Evolutionary conservation across 768 basidiomycete species (phyloP), one percentile per base, ranked within the genome.

Genomic region (Psilocybe azurescens): DNA sequence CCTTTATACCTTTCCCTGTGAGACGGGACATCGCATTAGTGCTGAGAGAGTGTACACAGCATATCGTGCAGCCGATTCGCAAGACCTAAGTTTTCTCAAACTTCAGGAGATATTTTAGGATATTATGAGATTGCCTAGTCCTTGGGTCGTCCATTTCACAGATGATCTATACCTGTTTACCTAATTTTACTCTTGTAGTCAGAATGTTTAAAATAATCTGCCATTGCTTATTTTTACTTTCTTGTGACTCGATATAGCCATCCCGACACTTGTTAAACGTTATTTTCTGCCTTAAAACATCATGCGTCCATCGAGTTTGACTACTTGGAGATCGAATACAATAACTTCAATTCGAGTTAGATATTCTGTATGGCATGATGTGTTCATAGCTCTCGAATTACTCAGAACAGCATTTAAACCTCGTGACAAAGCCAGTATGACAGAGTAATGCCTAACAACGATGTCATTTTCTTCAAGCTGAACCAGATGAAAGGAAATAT

Each of bases 1-100:
- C 54, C 41, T 29, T 55, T 55, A 55, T 55, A 55, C 39, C 3
- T 41, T 55, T 55, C 41, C 29, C n/a, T 55, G 54, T 55, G 54
- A 24, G 54, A 55, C 4, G 41, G 4, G 13, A 7, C 4, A 3
- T n/a, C 4, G 41, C n/a, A 7, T n/a, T n/a, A 44, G n/a, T n/a
- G n/a, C 13, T 7, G 41, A 44, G 41, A 44, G 14, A 44, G 4
- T 11, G 13, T 44, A 44, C 13, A 44, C 5, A 44, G 13, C 5
- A 44, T 13, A 44, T 38, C n/a, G 13, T n/a, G n/a, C 41, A 44
- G 14, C 41, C 41, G 41, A 44, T 44, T 44, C 5, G n/a, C 14
- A 3, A 14, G 41, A 4, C 14, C 4, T 44, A 11, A 6, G 4
- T 44, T 44, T 14, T 44, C 41, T 44, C 41, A 14, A 14, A 44